phyloP scores from a whole-genome alignment of 352 stramenopile species.

The Pseudoperonospora humuli region DNA sequence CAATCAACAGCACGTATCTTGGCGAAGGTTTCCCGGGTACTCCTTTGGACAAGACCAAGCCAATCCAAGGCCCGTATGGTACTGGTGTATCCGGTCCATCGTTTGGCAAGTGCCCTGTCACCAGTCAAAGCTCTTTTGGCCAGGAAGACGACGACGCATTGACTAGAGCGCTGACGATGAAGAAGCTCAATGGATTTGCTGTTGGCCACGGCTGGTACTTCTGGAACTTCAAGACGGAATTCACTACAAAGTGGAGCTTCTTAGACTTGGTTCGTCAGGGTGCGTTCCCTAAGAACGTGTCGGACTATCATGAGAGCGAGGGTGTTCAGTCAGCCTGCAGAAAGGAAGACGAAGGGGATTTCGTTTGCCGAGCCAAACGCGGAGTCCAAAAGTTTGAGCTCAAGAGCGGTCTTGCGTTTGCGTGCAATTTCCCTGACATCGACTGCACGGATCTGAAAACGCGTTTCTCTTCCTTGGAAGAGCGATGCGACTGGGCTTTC shows the following conservation, averaged over 20 bases:
- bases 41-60: constrained; percentile 85
- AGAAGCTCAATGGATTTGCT: constrained; percentile 89
- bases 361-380: constrained; percentile 65
- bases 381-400: constrained; percentile 65
- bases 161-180: constrained; percentile 80
- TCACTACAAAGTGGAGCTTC: constrained; percentile 88
- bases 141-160: constrained; percentile 74
- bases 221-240: constrained; percentile 94
- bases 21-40: constrained; percentile 85
- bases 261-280: constrained; percentile 58
- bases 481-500: constrained; percentile 71
- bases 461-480: constrained; percentile 43
- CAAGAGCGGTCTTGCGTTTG: constrained; percentile 53
- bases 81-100: constrained; percentile 78
- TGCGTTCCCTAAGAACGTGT: constrained; percentile 72
- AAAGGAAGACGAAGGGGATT: constrained; percentile 69
- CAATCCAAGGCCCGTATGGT: constrained; percentile 82
- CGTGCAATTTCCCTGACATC: constrained; percentile 48
- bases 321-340: constrained; percentile 52
- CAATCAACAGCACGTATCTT: constrained; percentile 85
- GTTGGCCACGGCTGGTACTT: constrained; percentile 93
- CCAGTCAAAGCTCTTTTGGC: constrained; percentile 72
- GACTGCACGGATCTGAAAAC: constrained; percentile 53
- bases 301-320: constrained; percentile 46
- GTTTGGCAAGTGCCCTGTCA: constrained; percentile 86